Evolutionary conservation across 768 basidiomycete species (phyloP).

Genomic region (Coprinopsis sp.): DNA sequence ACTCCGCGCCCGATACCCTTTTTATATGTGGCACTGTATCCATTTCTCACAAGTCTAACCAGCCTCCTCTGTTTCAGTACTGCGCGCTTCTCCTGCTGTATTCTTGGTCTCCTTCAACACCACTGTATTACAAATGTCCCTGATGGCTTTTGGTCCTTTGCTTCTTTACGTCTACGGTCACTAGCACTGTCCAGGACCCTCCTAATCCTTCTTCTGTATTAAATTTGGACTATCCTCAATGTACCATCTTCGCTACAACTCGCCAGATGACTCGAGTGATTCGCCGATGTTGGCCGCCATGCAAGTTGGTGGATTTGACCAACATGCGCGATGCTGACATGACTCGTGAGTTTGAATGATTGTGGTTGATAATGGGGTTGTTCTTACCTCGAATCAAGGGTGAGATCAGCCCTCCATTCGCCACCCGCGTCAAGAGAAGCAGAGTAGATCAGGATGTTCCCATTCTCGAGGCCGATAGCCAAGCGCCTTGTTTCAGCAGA

Average conservation of each 20-base stretch:
- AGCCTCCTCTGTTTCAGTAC: slow-evolving; percentile 8
- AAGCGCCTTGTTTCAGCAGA: slow-evolving; percentile 49
- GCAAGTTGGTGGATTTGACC: slow-evolving; percentile 74
- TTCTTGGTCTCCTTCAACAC: slow-evolving; percentile 38
- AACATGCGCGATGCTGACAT: slow-evolving; percentile 62
- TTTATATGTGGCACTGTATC: slow-evolving; percentile 33
- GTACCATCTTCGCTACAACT: slow-evolving; percentile 93
- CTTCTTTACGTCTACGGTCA: slow-evolving; percentile 36
- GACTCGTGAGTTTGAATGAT: not conserved
- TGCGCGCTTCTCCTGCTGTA: slow-evolving; percentile 38
- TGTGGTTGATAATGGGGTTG: not conserved
- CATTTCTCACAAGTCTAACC: slow-evolving; percentile 11
- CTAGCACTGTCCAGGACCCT: slow-evolving; percentile 39
- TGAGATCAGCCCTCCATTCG: slow-evolving; percentile 44
- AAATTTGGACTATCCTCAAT: slow-evolving; percentile 65
- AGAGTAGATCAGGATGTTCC: slow-evolving; percentile 63
- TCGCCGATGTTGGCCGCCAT: slow-evolving; percentile 57
- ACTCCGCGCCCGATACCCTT: slow-evolving; percentile 70
- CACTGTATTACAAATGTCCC: slow-evolving; percentile 78
- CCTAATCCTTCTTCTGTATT: slow-evolving; percentile 40
- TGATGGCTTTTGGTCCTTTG: no score
- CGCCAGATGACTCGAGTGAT: slow-evolving; percentile 52
- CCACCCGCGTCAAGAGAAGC: slow-evolving; percentile 24
- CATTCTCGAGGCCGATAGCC: slow-evolving; percentile 83
- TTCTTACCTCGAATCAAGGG: slow-evolving; percentile 50